Base-by-base conservation (phyloP, 306 rosid species). In the Casuarina glauca region DNA sequence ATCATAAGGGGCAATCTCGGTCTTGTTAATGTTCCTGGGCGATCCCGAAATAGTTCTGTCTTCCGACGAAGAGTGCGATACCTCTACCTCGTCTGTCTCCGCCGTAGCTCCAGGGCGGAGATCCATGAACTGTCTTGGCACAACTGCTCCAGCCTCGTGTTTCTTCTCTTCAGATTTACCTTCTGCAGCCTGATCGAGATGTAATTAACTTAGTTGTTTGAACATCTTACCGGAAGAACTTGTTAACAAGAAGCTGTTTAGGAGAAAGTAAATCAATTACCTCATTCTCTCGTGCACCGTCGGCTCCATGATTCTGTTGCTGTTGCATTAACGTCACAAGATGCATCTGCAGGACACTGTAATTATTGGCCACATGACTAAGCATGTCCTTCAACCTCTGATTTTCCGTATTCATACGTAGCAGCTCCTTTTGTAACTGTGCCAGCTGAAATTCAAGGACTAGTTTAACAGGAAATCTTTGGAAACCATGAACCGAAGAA, bases 331-430 rank as follows among this genome's bases (percentile, higher is more conserved):
- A 81, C 2, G 88, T 16, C 0, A 82, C 78, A 1, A 93, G 84
- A 80, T 92, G 97, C 93, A 81, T 87, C 78, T 95, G 99, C 70
- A 95, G 67, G 51, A 95, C 83, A 3, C 78, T 87, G 90, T 95
- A 93, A 69, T 89, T 95, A 63, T 69, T 81, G 68, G 79, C 89
- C 64, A 95, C 97, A 19, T 91, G 97, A 69, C 62, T 86, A 4
- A 95, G 89, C 97, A 95, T 91, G 35, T 92, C 97, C 71, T 82
- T 91, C 80, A 95, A 79, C 81, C 81, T 93, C 70, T 87, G 88
- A 74, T 95, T 95, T 74, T 95, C 99, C 0, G 82, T 72, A 76
- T 88, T 89, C 94, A 95, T 88, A 4, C 90, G 92, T 73, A 88
- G 89, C 26, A 93, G 93, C 82, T 92, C 97, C 67, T 77, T 77